phyloP scores from a whole-genome alignment of 176 grass and related monocot genomes.

The Alloteropsis semialata region DNA sequence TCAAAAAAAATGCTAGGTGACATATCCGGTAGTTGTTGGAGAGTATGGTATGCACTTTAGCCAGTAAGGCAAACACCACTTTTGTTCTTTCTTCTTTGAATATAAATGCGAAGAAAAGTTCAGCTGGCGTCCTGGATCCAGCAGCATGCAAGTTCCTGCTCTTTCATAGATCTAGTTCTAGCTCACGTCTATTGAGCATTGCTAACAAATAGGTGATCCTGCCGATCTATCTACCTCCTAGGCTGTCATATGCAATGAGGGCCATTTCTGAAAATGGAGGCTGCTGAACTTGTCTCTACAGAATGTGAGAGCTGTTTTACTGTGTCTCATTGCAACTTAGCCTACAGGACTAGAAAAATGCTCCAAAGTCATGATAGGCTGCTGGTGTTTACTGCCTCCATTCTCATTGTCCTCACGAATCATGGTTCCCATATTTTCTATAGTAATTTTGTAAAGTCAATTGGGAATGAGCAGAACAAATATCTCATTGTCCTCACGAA shows the following conservation, averaged over 20 bases:
- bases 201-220: not conserved
- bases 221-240: not conserved
- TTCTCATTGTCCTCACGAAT: no score
- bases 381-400: not conserved
- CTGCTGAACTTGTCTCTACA: not conserved
- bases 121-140: no score
- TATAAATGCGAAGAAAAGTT: no score
- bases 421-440: no score
- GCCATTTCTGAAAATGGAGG: conserved; percentile 8
- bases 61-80: no score
- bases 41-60: no score
- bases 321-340: not conserved
- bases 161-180: no score
- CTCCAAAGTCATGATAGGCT: not conserved
- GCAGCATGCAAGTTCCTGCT: no score
- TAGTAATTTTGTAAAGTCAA: not conserved
- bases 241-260: not conserved
- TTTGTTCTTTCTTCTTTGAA: no score
- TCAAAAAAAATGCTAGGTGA: no score
- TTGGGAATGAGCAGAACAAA: not conserved
- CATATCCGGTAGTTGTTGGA: no score
- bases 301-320: not conserved
- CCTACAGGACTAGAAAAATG: not conserved
- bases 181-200: no score
- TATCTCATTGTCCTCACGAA: not conserved